These are phyloP conservation scores for Leucosporidium yakuticum DNA, from an alignment of 768 basidiomycete species.

Conservation along the genomic window DNA sequence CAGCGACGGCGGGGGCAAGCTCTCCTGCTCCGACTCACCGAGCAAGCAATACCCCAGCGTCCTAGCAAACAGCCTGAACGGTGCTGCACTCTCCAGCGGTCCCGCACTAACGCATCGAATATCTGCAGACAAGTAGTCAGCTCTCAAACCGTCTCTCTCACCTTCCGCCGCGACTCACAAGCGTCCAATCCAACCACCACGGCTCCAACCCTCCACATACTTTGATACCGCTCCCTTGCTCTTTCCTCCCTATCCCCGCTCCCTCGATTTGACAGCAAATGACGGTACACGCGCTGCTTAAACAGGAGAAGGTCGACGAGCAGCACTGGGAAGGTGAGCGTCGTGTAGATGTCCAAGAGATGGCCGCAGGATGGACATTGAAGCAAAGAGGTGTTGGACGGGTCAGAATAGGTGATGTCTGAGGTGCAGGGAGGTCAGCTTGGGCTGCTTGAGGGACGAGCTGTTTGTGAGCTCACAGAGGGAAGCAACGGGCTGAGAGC, in stretches of 20 bases:
- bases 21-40: not conserved
- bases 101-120: conserved; percentile 4
- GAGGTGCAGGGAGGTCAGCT: not conserved
- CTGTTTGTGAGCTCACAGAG: not conserved
- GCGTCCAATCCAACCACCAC: not conserved
- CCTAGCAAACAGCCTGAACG: conserved; percentile 5
- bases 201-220: not conserved
- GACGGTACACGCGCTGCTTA: conserved; percentile 1
- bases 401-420: conserved; percentile 22
- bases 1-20: not conserved
- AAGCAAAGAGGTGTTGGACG: conserved; percentile 23
- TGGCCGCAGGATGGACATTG: conserved; percentile 1
- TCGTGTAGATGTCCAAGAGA: conserved; percentile 9
- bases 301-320: conserved; percentile 27
- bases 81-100: not conserved
- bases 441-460: not conserved
- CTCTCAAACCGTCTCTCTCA: not conserved
- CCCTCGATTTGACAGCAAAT: conserved; percentile 1
- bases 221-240: not conserved
- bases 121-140: conserved; percentile 2
- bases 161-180: not conserved
- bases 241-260: not conserved
- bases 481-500: not conserved
- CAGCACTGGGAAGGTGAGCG: conserved; percentile 1
- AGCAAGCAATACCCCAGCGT: conserved; percentile 19